Conservation (phyloP, 257 asterid species). For the Solanum okadae region DNA sequence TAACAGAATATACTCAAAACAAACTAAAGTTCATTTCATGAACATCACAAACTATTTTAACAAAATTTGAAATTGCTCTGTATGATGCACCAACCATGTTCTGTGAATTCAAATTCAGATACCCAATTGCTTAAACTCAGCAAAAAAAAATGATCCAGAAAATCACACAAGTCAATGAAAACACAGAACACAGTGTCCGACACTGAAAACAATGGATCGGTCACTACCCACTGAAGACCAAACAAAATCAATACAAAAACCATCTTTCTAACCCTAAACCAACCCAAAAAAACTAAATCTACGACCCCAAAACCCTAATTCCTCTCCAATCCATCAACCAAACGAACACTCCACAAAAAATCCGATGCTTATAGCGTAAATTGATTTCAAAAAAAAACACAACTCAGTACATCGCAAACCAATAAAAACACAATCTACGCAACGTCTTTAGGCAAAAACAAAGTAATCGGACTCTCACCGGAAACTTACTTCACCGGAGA, state of each 20-base stretch:
- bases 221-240: neutral
- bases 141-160: neutral
- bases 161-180: neutral
- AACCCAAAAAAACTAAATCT: neutral
- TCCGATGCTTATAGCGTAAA: neutral
- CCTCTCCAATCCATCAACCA: neutral
- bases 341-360: neutral
- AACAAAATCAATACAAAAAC: neutral
- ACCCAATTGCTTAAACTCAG: neutral
- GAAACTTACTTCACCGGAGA: neutral
- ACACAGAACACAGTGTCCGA: neutral
- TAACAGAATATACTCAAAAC: neutral
- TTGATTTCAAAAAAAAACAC: neutral
- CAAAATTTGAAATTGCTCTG: neutral
- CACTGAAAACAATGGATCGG: constrained; percentile 5
- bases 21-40: neutral
- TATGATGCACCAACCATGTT: neutral
- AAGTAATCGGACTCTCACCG: neutral
- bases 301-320: neutral
- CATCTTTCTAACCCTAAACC: neutral
- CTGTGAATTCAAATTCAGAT: neutral
- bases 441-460: neutral
- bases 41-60: neutral
- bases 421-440: neutral
- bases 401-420: neutral